phyloP scores from a whole-genome alignment of 1,284 basidiomycete species.

The Chalciporus sp. region DNA sequence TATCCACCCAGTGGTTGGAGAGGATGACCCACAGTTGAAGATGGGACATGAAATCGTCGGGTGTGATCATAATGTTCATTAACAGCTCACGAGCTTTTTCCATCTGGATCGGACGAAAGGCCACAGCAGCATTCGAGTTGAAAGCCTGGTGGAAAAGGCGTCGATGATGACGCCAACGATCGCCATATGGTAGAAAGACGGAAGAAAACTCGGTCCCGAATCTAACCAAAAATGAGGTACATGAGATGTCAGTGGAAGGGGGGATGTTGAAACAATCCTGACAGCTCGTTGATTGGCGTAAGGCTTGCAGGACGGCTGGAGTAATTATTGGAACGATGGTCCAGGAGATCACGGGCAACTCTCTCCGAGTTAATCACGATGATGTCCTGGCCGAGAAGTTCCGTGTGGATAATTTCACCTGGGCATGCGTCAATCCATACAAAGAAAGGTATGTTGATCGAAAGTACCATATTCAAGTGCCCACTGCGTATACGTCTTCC shows the following conservation, averaged over 20 bases:
- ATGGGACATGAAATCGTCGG: constrained; percentile 2
- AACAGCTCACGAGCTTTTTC: constrained; percentile 11
- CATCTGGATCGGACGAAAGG: constrained; percentile 14
- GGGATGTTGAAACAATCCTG: background rate
- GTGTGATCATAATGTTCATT: constrained; percentile 2
- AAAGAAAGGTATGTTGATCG: background rate
- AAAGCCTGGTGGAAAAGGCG: constrained; percentile 19
- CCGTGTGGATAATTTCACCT: constrained; percentile 15
- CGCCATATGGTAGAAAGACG: constrained; percentile 5
- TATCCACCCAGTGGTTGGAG: background rate
- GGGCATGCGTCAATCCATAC: background rate
- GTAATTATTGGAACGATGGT: constrained; percentile 15
- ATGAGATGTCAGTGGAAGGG: background rate
- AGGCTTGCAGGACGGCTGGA: constrained; percentile 13
- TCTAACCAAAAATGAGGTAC: background rate
- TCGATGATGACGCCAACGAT: constrained; percentile 12
- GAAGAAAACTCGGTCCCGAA: constrained; percentile 9
- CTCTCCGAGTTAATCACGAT: constrained; percentile 17
- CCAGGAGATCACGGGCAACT: constrained; percentile 14
- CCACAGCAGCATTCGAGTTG: constrained; percentile 3
- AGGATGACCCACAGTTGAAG: background rate
- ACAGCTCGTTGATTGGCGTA: constrained; percentile 7
- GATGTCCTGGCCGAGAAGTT: constrained; percentile 12
- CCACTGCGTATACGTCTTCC: constrained; percentile 15
- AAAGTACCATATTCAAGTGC: constrained; percentile 7